phyloP scores from a whole-genome alignment of 768 basidiomycete genomes.

The Flagelloscypha sp. region DNA sequence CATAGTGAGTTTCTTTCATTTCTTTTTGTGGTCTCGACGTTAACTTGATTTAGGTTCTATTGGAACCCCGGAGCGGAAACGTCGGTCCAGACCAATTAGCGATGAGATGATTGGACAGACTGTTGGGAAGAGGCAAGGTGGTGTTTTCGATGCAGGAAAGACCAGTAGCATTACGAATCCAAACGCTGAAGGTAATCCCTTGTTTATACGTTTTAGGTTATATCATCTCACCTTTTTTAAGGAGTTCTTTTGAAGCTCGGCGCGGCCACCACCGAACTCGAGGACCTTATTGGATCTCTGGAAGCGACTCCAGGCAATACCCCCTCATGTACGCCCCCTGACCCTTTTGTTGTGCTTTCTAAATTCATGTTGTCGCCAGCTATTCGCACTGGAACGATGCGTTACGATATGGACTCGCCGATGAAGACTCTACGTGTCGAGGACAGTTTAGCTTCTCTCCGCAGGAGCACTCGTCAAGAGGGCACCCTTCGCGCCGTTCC shows the following conservation, averaged over 20 bases:
- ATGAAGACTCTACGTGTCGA: constrained; percentile 17
- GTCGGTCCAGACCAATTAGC: constrained; percentile 59
- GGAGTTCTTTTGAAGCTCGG: constrained; percentile 65
- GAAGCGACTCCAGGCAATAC: constrained; percentile 63
- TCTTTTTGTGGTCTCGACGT: too few relatives aligned
- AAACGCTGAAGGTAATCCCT: constrained; percentile 36
- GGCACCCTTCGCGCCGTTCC: constrained; percentile 24
- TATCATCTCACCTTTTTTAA: constrained; percentile 12
- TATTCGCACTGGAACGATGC: constrained; percentile 11
- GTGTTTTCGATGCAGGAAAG: too few relatives aligned
- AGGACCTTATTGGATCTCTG: constrained; percentile 69
- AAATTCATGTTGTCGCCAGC: constrained; percentile 15
- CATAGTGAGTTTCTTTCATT: too few relatives aligned
- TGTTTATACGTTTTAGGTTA: background rate
- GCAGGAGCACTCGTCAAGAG: constrained; percentile 30
- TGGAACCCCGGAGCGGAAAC: too few relatives aligned
- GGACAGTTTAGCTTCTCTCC: background rate
- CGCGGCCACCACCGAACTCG: constrained; percentile 74
- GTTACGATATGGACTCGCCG: constrained; percentile 23
- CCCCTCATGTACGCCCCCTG: constrained; percentile 38
- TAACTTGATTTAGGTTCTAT: too few relatives aligned
- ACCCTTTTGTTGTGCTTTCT: constrained; percentile 19
- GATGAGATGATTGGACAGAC: constrained; percentile 49
- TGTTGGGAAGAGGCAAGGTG: too few relatives aligned
- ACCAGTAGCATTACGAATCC: too few relatives aligned